A percentile compares a stretch with the other conserved stretches of the same genome.
Evolutionary conservation across 2,329 filamentous ascomycete genomes (phyloP).

Genomic region (Diatrype stigma): DNA sequence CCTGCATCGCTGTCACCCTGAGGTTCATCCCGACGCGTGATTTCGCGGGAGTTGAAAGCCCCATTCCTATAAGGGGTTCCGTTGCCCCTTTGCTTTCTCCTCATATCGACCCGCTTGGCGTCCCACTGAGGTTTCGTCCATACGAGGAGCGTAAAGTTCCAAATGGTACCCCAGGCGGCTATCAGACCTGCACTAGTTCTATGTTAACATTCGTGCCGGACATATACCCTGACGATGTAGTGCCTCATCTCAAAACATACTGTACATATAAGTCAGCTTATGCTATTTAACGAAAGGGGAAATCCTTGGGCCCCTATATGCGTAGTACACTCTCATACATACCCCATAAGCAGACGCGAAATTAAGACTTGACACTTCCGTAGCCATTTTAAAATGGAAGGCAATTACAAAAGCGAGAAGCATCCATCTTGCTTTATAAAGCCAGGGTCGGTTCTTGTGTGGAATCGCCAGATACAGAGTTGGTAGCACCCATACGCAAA

Average conservation of each 20-base stretch:
- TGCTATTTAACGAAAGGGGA: not conserved
- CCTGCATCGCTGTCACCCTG: too few relatives aligned
- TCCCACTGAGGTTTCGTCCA: constrained; percentile 55
- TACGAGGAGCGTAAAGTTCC: constrained; percentile 45
- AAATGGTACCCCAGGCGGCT: constrained; percentile 47
- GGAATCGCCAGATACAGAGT: constrained; percentile 53
- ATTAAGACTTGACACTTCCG: constrained; percentile 45
- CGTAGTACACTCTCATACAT: not conserved
- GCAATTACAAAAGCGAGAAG: constrained; percentile 40
- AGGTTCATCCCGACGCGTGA: not conserved
- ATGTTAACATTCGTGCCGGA: too few relatives aligned
- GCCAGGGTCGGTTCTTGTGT: constrained; percentile 45
- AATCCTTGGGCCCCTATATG: not conserved
- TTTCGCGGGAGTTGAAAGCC: not conserved
- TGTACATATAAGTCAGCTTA: not conserved
- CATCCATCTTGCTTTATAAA: constrained; percentile 47
- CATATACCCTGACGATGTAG: too few relatives aligned
- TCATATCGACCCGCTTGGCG: constrained; percentile 44
- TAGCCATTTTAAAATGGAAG: constrained; percentile 41
- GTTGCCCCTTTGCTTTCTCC: constrained; percentile 11
- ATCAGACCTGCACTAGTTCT: constrained; percentile 38
- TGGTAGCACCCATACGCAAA: constrained; percentile 46
- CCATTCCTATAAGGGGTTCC: not conserved
- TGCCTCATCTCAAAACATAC: not conserved
- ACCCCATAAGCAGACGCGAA: constrained; percentile 44